Conservation (phyloP, 345 rosid species). For the Hypericum androsaemum region DNA sequence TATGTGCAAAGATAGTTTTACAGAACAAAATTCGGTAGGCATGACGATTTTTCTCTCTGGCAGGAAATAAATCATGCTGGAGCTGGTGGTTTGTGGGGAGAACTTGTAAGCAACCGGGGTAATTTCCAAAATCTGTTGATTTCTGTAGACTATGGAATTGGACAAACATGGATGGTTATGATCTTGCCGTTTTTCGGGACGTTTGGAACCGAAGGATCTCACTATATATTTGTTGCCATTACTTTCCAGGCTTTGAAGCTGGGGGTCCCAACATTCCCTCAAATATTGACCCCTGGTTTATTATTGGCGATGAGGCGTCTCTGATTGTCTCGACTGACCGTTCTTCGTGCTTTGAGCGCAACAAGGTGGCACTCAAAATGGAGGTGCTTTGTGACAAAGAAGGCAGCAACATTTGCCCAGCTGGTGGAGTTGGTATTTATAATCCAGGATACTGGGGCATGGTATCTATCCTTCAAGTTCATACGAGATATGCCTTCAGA, state of each 20-base stretch:
- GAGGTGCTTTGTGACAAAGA: not conserved
- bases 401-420: not conserved
- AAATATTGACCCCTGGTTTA: not conserved
- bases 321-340: not conserved
- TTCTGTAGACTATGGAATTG: no score
- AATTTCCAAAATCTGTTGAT: not conserved
- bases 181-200: no score
- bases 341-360: not conserved
- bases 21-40: no score
- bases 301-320: not conserved
- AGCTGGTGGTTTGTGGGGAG: constrained; percentile 96
- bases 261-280: not conserved
- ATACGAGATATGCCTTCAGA: not conserved
- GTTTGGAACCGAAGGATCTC: no score
- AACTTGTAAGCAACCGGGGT: constrained; percentile 96
- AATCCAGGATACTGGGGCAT: constrained; percentile 4
- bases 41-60: constrained; percentile 6
- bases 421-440: not conserved
- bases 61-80: constrained; percentile 99
- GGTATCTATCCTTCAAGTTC: not conserved
- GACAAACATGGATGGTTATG: no score
- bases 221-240: no score
- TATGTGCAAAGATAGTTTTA: no score
- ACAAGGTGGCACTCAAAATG: not conserved
- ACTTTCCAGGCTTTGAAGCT: constrained; percentile 1